These are phyloP conservation scores for Xenosphaeropsis pyriputrescens DNA, from an alignment of 2,329 filamentous ascomycete genomes.

Conservation along the genomic window DNA sequence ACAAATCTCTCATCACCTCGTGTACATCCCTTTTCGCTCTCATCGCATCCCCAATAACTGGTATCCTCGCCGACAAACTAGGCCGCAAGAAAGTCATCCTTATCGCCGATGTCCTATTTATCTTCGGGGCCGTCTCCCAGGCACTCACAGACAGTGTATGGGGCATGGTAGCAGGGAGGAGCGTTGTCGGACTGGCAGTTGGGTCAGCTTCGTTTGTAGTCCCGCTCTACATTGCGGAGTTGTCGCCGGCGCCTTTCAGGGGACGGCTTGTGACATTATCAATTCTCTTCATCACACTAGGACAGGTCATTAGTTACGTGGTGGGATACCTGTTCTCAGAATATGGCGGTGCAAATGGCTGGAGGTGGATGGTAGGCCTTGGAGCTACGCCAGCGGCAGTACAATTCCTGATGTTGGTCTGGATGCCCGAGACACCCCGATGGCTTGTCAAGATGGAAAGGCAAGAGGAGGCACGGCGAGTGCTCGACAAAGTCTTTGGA, in stretches of 20 bases:
- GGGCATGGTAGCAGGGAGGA: constrained; percentile 52
- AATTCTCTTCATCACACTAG: constrained; percentile 70
- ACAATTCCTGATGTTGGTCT: constrained; percentile 52
- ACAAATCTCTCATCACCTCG: constrained; percentile 60
- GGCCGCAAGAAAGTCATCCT: constrained; percentile 50
- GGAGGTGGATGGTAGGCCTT: constrained; percentile 86
- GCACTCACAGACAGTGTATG: constrained; percentile 40
- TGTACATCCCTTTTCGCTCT: constrained; percentile 53
- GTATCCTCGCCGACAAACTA: constrained; percentile 43
- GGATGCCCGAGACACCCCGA: constrained; percentile 78
- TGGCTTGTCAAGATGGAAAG: constrained; percentile 65
- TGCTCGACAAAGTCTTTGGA: constrained; percentile 53
- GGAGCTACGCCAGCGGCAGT: constrained; percentile 63
- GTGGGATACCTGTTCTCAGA: constrained; percentile 63
- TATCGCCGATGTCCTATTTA: constrained; percentile 50
- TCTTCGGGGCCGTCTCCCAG: constrained; percentile 52
- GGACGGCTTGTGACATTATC: constrained; percentile 73
- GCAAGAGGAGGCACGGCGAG: constrained; percentile 41
- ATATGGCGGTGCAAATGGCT: constrained; percentile 41
- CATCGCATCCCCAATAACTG: constrained; percentile 46
- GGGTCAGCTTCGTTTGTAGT: constrained; percentile 70
- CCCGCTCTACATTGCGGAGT: constrained; percentile 77
- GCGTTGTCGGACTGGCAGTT: constrained; percentile 57
- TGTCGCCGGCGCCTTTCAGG: constrained; percentile 61
- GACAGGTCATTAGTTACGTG: constrained; percentile 80